These are phyloP conservation scores for Hericium coralloides DNA, from an alignment of 768 basidiomycete genomes.

Conservation along the genomic window DNA sequence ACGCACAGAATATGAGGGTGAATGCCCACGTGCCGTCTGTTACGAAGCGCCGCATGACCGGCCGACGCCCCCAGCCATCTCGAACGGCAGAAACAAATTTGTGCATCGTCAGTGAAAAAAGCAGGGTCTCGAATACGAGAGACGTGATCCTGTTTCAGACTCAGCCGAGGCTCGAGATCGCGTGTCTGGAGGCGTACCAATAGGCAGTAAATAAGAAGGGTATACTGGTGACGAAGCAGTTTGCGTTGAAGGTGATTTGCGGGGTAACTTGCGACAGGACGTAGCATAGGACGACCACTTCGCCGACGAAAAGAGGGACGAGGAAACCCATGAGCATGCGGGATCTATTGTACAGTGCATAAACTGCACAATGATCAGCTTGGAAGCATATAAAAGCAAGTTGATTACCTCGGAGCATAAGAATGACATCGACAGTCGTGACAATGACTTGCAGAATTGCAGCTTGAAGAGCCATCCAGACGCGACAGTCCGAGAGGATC, in stretches of 20 bases:
- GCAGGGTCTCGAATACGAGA: conserved; percentile 18
- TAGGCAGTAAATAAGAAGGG: conserved; percentile 16
- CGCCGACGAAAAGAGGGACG: conserved; percentile 6
- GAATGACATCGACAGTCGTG: conserved; percentile 19
- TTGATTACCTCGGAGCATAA: conserved; percentile 18
- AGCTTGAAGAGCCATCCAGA: conserved; percentile 17
- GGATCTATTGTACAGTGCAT: conserved; percentile 16
- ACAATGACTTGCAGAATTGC: conserved; percentile 16
- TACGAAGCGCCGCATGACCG: conserved; percentile 18
- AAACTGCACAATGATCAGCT: conserved; percentile 8
- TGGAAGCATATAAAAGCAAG: neutral
- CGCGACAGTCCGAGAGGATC: conserved; percentile 10
- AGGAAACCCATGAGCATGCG: conserved; percentile 9
- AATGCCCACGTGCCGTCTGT: conserved; percentile 22
- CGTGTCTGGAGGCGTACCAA: conserved; percentile 9
- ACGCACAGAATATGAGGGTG: conserved; percentile 17
- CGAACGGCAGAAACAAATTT: conserved; percentile 15
- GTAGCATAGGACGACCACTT: neutral
- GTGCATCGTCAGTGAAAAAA: conserved; percentile 16
- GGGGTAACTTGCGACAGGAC: conserved; percentile 9
- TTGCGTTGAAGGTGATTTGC: conserved; percentile 11
- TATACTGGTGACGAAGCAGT: conserved; percentile 18
- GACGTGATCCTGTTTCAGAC: conserved; percentile 14
- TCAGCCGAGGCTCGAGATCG: neutral
- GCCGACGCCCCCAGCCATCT: conserved; percentile 17